Evolutionary conservation across 116 monocot species (phyloP).

Genomic region (Trichopus zeylanicus): DNA sequence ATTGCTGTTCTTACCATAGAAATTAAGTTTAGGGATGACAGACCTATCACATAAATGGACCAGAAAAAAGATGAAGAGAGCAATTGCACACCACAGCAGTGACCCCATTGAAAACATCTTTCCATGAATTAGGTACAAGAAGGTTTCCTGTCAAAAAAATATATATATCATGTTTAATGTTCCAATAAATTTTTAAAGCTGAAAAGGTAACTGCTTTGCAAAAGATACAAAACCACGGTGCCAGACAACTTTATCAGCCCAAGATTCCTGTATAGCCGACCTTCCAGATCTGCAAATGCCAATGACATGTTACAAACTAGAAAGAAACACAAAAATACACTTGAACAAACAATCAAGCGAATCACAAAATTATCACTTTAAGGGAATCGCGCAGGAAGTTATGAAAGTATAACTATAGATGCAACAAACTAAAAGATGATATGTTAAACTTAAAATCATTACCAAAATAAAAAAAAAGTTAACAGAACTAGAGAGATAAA

Average conservation of each 20-base stretch:
- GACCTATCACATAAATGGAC: neutral
- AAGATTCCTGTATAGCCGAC: conserved; percentile 52
- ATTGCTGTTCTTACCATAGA: neutral
- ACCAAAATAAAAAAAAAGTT: too few species aligned
- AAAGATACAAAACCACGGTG: conserved; percentile 50
- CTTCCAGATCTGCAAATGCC: conserved; percentile 98
- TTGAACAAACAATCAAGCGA: too few species aligned
- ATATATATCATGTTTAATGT: neutral
- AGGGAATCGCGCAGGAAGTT: too few species aligned
- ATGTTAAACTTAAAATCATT: too few species aligned
- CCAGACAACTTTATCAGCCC: conserved; percentile 88
- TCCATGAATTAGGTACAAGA: conserved; percentile 78
- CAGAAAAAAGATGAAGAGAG: neutral
- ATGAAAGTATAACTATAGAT: too few species aligned
- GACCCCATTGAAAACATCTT: conserved; percentile 71
- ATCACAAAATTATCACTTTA: too few species aligned
- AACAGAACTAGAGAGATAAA: too few species aligned
- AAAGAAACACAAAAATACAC: too few species aligned
- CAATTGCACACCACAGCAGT: conserved; percentile 65
- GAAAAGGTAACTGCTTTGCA: neutral
- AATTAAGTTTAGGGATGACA: neutral
- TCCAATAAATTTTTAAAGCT: neutral
- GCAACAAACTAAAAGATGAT: too few species aligned
- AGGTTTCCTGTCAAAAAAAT: conserved; percentile 69
- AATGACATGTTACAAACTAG: too few species aligned